Conservation (phyloP, 1,284 basidiomycete species). For the Tilletia indica region DNA sequence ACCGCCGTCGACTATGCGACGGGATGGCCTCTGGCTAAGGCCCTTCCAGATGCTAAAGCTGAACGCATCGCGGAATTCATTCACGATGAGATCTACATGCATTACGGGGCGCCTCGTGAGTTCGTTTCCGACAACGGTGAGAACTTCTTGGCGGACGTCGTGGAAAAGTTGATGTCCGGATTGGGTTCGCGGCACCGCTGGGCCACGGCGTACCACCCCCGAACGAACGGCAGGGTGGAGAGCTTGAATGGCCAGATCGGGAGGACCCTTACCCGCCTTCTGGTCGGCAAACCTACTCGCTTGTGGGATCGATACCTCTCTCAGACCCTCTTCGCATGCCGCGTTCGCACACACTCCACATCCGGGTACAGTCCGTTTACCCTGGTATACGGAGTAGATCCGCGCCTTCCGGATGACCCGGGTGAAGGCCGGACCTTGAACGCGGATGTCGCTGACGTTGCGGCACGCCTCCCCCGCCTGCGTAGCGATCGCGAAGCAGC, state of each 20-base stretch:
- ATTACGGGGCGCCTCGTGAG: slow-evolving; percentile 18
- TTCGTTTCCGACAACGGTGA: slow-evolving; percentile 18
- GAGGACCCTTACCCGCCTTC: not conserved
- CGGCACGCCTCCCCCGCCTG: not conserved
- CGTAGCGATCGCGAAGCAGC: not conserved
- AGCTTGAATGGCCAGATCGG: slow-evolving; percentile 22
- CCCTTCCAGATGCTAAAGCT: slow-evolving; percentile 11
- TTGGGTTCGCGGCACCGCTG: not conserved
- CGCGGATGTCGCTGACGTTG: not conserved
- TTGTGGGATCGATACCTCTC: slow-evolving; percentile 19
- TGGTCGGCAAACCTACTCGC: slow-evolving; percentile 12
- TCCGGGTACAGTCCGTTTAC: slow-evolving; percentile 12
- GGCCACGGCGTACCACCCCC: not conserved
- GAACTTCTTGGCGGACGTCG: slow-evolving; percentile 11
- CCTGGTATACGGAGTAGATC: slow-evolving; percentile 18
- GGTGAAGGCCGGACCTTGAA: not conserved
- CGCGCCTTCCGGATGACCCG: slow-evolving; percentile 2
- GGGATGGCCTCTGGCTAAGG: slow-evolving; percentile 20
- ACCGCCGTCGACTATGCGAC: slow-evolving; percentile 18
- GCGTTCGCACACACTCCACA: slow-evolving; percentile 14
- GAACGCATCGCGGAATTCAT: slow-evolving; percentile 18
- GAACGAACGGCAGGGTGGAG: slow-evolving; percentile 25
- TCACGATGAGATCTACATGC: slow-evolving; percentile 5
- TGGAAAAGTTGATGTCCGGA: not conserved
- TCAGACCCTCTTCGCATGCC: slow-evolving; percentile 14